Evolutionary conservation across 2,329 filamentous ascomycete genomes (phyloP).

Genomic region (Arthroderma uncinatum): DNA sequence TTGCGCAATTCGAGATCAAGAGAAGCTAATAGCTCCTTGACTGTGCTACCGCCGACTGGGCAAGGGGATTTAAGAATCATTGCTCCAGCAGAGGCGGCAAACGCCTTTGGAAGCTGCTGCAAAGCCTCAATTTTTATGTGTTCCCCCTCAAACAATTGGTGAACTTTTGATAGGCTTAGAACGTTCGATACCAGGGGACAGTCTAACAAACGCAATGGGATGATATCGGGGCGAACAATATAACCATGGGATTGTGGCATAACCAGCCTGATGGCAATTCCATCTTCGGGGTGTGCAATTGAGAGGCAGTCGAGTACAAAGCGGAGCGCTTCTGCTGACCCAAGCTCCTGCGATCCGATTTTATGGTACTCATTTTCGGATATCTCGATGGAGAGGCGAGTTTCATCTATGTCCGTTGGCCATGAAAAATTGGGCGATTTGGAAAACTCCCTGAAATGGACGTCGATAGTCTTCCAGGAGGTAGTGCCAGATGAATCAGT

Average conservation of each 20-base stretch:
- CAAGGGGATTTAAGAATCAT: background rate
- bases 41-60: background rate
- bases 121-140: background rate
- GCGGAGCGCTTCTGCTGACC: background rate
- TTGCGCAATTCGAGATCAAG: constrained; percentile 15
- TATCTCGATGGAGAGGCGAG: background rate
- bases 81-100: background rate
- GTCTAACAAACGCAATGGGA: background rate
- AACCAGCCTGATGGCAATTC: background rate
- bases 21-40: background rate
- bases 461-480: background rate
- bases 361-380: background rate
- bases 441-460: background rate
- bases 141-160: background rate
- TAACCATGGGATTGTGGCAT: background rate
- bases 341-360: background rate
- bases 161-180: background rate
- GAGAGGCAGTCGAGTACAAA: background rate
- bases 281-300: background rate
- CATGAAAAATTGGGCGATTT: background rate
- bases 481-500: background rate
- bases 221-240: constrained; percentile 3
- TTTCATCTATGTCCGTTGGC: background rate
- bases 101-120: background rate
- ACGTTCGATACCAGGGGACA: background rate